Conservation (phyloP, 2,329 filamentous ascomycete species). For the Acephala macrosclerotiorum region DNA sequence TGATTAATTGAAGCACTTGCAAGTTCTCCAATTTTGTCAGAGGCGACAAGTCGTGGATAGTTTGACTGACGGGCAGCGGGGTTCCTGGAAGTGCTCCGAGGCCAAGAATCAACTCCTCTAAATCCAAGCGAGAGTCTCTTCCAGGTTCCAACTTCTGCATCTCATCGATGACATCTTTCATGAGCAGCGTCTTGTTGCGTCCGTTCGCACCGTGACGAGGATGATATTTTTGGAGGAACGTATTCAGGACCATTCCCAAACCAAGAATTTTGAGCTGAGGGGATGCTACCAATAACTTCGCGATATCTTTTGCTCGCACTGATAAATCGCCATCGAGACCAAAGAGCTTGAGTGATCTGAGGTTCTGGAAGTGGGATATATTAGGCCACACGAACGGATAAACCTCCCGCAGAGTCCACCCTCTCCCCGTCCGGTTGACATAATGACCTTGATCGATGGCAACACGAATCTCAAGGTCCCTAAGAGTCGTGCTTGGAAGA, state of each 20-base stretch:
- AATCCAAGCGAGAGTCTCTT: background rate
- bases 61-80: background rate
- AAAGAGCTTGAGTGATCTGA: conserved; percentile 1
- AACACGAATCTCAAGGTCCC: background rate
- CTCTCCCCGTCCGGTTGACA: background rate
- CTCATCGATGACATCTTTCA: background rate
- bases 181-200: background rate
- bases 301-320: background rate
- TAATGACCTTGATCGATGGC: background rate
- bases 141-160: background rate
- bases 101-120: background rate
- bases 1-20: background rate
- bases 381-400: background rate
- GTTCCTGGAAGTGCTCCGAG: background rate
- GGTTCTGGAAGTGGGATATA: background rate
- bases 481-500: background rate
- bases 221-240: background rate
- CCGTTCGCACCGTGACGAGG: background rate
- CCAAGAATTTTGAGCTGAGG: conserved; percentile 2
- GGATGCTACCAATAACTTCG: background rate
- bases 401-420: background rate
- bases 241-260: background rate
- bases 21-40: background rate
- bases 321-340: background rate
- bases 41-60: background rate